Conservation (phyloP, 2,329 filamentous ascomycete genomes). For the Colletotrichum lindemuthianum region DNA sequence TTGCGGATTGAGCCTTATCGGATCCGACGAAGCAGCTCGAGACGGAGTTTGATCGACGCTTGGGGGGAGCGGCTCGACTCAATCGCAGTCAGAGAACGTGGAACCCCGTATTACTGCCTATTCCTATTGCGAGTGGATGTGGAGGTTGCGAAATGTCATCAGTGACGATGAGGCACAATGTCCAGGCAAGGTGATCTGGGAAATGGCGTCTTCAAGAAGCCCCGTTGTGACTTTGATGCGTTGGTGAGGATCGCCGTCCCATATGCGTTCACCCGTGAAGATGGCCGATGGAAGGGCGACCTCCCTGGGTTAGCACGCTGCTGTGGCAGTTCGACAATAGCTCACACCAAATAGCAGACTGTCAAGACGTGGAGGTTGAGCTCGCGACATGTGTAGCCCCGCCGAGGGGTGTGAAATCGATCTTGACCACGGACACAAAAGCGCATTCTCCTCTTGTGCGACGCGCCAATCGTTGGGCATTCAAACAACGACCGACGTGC, state of each 20-base stretch:
- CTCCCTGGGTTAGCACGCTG: background rate
- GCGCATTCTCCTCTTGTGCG: too few species aligned
- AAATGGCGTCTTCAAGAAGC: constrained; percentile 4
- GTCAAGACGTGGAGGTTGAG: too few species aligned
- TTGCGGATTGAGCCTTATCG: constrained; percentile 23
- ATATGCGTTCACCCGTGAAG: background rate
- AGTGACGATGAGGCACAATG: too few species aligned
- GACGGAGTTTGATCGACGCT: constrained; percentile 29
- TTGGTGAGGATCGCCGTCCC: constrained; percentile 20
- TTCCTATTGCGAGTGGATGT: constrained; percentile 3
- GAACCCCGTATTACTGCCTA: constrained; percentile 8
- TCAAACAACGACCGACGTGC: too few species aligned
- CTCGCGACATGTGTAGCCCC: too few species aligned
- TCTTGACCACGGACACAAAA: too few species aligned
- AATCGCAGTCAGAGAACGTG: background rate
- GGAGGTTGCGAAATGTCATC: constrained; percentile 7
- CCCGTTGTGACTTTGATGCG: background rate
- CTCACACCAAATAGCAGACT: too few species aligned
- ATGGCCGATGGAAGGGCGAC: too few species aligned
- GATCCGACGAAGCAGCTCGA: constrained; percentile 14
- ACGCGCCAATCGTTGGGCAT: too few species aligned
- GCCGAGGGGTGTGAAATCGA: too few species aligned
- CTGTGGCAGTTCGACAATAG: background rate
- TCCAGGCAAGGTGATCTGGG: background rate
- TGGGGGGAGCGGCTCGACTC: constrained; percentile 26